These are phyloP conservation scores for Sphagnum fallax DNA, from an alignment of 228 moss, liverwort and hornwort species.

Conservation along the genomic window DNA sequence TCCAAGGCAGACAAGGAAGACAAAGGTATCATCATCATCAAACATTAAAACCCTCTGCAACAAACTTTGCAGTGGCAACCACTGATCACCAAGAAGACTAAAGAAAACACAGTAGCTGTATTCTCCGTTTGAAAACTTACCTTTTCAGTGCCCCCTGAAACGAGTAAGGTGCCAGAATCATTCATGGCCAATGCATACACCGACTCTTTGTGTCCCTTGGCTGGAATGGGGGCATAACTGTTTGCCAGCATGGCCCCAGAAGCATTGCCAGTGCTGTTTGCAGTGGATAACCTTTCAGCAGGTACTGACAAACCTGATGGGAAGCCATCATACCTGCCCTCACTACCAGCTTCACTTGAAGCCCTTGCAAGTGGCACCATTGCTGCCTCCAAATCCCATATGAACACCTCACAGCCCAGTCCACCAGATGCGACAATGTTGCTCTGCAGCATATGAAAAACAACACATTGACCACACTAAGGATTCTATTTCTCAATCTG, in stretches of 20 bases:
- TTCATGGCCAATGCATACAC: constrained; percentile 97
- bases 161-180: constrained; percentile 79
- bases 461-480: no score
- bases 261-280: constrained; percentile 58
- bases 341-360: constrained; percentile 66
- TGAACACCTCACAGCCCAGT: constrained; percentile 89
- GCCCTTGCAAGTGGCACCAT: constrained; percentile 88
- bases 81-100: no score
- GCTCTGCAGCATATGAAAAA: constrained; percentile 34
- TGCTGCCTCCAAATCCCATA: constrained; percentile 97
- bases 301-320: constrained; percentile 31
- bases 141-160: constrained; percentile 98
- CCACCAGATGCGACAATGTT: constrained; percentile 89
- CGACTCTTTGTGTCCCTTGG: constrained; percentile 97
- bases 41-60: no score
- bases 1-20: no score
- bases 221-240: constrained; percentile 77
- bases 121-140: constrained; percentile 20
- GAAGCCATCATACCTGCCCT: constrained; percentile 51
- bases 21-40: no score
- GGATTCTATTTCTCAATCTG: no score
- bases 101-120: no score
- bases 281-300: constrained; percentile 37
- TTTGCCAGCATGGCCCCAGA: constrained; percentile 37
- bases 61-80: no score